Percentiles rank a stretch among this genome's conserved stretches.
phyloP scores from a whole-genome alignment of 2,329 filamentous ascomycete species.

The Herpotrichia juniperi region DNA sequence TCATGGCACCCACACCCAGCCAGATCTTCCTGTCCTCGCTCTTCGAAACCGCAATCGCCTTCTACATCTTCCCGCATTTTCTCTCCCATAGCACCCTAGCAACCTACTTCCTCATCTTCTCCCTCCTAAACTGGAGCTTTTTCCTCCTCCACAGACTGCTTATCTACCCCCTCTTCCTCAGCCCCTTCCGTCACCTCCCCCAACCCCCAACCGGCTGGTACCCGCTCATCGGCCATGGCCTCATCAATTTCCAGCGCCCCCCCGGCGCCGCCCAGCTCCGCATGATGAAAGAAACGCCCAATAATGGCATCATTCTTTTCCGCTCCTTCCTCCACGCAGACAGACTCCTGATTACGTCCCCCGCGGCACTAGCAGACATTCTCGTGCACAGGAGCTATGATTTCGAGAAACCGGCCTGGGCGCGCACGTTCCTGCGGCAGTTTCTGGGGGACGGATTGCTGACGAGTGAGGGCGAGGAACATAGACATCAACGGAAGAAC shows the following conservation, averaged over 20 bases:
- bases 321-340: conserved; percentile 47
- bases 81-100: conserved; percentile 19
- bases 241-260: conserved; percentile 41
- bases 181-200: conserved; percentile 44
- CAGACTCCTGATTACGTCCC: conserved; percentile 45
- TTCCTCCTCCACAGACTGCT: conserved; percentile 27
- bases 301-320: conserved; percentile 49
- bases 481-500: conserved; percentile 68
- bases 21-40: conserved; percentile 24
- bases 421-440: conserved; percentile 52
- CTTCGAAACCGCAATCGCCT: conserved; percentile 23
- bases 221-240: conserved; percentile 47
- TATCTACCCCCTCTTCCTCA: conserved; percentile 47
- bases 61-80: conserved; percentile 26
- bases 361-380: conserved; percentile 55
- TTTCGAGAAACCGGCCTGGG: conserved; percentile 57
- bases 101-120: conserved; percentile 22
- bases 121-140: conserved; percentile 20
- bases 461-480: conserved; percentile 57
- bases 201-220: conserved; percentile 24
- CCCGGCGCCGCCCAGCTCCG: conserved; percentile 38
- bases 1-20: not conserved
- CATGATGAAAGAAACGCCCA: conserved; percentile 46
- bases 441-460: conserved; percentile 60
- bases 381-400: conserved; percentile 61